phyloP scores from a whole-genome alignment of 2,329 filamentous ascomycete genomes.

The Ascochyta pisi region DNA sequence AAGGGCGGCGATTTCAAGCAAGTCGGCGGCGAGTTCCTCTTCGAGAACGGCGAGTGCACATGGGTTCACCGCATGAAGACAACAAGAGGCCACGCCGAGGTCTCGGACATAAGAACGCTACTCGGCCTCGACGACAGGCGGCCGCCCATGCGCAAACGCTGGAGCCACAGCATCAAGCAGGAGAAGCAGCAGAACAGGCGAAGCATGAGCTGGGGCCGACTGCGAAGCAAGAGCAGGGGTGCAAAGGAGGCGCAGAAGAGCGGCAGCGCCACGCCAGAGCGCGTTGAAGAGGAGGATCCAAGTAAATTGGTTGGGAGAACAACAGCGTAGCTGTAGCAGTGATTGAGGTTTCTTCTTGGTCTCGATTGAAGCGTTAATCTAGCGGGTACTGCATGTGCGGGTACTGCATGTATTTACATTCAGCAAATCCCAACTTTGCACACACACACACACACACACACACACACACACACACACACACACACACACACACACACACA shows the following conservation, averaged over 20 bases:
- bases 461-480: too few species aligned
- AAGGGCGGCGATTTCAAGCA: slow-evolving; percentile 72
- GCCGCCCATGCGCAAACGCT: slow-evolving; percentile 40
- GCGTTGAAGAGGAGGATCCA: slow-evolving; percentile 28
- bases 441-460: too few species aligned
- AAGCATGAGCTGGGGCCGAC: slow-evolving; percentile 39
- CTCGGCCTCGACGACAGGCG: slow-evolving; percentile 56
- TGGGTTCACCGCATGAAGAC: slow-evolving; percentile 86
- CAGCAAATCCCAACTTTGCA: too few species aligned
- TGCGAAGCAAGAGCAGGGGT: slow-evolving; percentile 36
- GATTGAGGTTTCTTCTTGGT: neutral
- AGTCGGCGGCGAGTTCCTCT: slow-evolving; percentile 81
- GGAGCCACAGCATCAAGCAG: slow-evolving; percentile 44
- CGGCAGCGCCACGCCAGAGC: slow-evolving; percentile 28
- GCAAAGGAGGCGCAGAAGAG: slow-evolving; percentile 27
- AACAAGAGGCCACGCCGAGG: slow-evolving; percentile 78
- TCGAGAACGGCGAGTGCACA: slow-evolving; percentile 71
- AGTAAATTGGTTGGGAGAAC: slow-evolving; percentile 15
- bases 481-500: too few species aligned
- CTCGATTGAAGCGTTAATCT: neutral
- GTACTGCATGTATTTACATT: neutral
- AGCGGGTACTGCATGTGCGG: neutral
- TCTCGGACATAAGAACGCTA: slow-evolving; percentile 69
- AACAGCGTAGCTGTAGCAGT: neutral
- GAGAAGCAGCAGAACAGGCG: slow-evolving; percentile 29